A percentile compares a stretch with the other conserved stretches of the same genome.
phyloP scores from a whole-genome alignment of 1,284 basidiomycete genomes.

The Puccinia coronata region DNA sequence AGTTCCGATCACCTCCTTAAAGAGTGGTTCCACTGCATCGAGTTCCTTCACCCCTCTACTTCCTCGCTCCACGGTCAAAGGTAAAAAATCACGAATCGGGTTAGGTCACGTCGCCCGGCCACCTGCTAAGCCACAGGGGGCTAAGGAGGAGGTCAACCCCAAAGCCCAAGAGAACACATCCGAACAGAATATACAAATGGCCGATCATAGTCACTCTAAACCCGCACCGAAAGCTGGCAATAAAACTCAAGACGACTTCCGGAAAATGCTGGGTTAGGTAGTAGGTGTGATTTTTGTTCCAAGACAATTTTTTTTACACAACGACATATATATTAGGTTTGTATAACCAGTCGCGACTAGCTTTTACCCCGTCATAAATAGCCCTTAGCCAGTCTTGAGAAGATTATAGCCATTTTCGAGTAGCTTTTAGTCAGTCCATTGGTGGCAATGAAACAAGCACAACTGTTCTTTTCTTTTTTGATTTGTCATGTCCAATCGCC shows the following conservation, averaged over 20 bases:
- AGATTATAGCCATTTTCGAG: too few relatives aligned
- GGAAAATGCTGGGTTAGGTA: slow-evolving; percentile 71
- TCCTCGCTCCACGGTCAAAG: slow-evolving; percentile 32
- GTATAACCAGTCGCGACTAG: too few relatives aligned
- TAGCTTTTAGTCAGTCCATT: too few relatives aligned
- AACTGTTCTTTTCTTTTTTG: too few relatives aligned
- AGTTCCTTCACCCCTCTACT: slow-evolving; percentile 41
- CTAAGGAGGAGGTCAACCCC: not conserved
- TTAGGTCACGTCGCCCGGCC: slow-evolving; percentile 30
- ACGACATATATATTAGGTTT: too few relatives aligned
- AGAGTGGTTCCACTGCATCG: not conserved
- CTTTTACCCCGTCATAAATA: too few relatives aligned
- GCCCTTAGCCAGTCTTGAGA: too few relatives aligned
- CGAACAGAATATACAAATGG: not conserved
- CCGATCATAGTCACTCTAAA: not conserved
- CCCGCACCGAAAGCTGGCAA: slow-evolving; percentile 54
- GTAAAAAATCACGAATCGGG: slow-evolving; percentile 42
- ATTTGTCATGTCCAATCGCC: too few relatives aligned
- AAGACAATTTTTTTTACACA: too few relatives aligned
- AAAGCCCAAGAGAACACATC: not conserved
- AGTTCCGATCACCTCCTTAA: slow-evolving; percentile 21
- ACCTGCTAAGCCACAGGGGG: not conserved
- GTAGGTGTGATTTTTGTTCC: too few relatives aligned
- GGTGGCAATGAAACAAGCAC: too few relatives aligned
- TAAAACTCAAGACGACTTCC: slow-evolving; percentile 75